These are phyloP conservation scores for Salvia splendens DNA, from an alignment of 257 asterid genomes.

Conservation along the genomic window DNA sequence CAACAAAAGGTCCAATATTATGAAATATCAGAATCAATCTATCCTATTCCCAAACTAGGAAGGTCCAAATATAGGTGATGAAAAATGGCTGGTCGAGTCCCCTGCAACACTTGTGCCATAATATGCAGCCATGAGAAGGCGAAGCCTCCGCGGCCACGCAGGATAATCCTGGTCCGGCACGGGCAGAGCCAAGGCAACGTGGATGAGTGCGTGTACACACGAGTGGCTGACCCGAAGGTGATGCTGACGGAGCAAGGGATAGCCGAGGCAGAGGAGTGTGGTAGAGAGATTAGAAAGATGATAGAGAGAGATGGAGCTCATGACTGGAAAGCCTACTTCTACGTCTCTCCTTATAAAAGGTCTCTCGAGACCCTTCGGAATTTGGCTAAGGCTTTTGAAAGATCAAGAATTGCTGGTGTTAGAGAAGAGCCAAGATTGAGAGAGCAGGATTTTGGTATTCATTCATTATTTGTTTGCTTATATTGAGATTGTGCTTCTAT, in stretches of 20 bases:
- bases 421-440: slow-evolving; percentile 78
- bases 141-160: slow-evolving; percentile 64
- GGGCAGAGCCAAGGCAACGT: slow-evolving; percentile 80
- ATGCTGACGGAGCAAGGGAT: slow-evolving; percentile 51
- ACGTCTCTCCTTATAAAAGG: slow-evolving; percentile 67
- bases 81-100: slow-evolving; percentile 33
- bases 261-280: slow-evolving; percentile 58
- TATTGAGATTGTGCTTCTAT: too few species aligned
- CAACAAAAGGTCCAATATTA: not conserved
- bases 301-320: slow-evolving; percentile 53
- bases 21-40: not conserved
- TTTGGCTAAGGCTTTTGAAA: slow-evolving; percentile 68
- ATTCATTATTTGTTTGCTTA: too few species aligned
- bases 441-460: slow-evolving; percentile 76
- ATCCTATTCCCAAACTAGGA: not conserved
- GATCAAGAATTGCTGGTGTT: slow-evolving; percentile 71
- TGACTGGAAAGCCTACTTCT: slow-evolving; percentile 75
- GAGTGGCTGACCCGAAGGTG: slow-evolving; percentile 76
- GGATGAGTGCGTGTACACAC: slow-evolving; percentile 65
- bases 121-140: slow-evolving; percentile 37
- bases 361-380: slow-evolving; percentile 58
- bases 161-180: slow-evolving; percentile 72
- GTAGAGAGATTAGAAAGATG: slow-evolving; percentile 44
- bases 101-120: slow-evolving; percentile 22
- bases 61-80: not conserved